phyloP scores from a whole-genome alignment of 2,329 filamentous ascomycete species.

The Arachnopeziza araneosa region DNA sequence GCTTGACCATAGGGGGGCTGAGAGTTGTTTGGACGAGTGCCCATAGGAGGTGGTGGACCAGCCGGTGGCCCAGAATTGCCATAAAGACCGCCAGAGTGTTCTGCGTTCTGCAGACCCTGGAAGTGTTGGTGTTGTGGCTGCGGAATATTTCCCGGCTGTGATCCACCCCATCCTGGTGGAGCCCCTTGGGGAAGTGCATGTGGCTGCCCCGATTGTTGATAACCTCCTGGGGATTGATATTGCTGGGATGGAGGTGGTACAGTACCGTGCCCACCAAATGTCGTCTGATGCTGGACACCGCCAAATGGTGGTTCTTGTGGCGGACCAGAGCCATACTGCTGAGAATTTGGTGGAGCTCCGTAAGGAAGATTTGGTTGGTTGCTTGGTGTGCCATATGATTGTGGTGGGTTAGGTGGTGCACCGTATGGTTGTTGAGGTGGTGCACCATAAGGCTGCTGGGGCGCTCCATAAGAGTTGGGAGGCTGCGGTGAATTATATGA shows the following conservation, averaged over 20 bases:
- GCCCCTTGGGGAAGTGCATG: conserved; percentile 10
- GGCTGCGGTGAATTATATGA: conserved; percentile 5
- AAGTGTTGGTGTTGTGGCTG: conserved; percentile 22
- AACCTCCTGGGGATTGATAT: conserved; percentile 14
- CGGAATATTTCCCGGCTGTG: conserved; percentile 17
- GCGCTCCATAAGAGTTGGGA: conserved; percentile 1
- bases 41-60: conserved; percentile 9
- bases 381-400: conserved; percentile 9
- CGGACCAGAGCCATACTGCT: conserved; percentile 2
- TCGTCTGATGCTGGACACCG: conserved; percentile 20
- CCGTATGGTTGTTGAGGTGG: conserved; percentile 6
- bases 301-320: conserved; percentile 21
- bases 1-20: background rate
- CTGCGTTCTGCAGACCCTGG: conserved; percentile 21
- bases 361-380: conserved; percentile 11
- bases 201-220: conserved; percentile 5
- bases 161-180: conserved; percentile 14
- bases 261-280: conserved; percentile 11
- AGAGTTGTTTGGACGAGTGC: conserved; percentile 9
- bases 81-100: conserved; percentile 23
- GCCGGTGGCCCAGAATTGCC: conserved; percentile 14
- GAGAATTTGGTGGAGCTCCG: background rate
- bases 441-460: background rate
- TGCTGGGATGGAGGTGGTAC: conserved; percentile 14
- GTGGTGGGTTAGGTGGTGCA: conserved; percentile 5